phyloP scores from a whole-genome alignment of 352 stramenopile genomes.

The Globisporangium emineosum region DNA sequence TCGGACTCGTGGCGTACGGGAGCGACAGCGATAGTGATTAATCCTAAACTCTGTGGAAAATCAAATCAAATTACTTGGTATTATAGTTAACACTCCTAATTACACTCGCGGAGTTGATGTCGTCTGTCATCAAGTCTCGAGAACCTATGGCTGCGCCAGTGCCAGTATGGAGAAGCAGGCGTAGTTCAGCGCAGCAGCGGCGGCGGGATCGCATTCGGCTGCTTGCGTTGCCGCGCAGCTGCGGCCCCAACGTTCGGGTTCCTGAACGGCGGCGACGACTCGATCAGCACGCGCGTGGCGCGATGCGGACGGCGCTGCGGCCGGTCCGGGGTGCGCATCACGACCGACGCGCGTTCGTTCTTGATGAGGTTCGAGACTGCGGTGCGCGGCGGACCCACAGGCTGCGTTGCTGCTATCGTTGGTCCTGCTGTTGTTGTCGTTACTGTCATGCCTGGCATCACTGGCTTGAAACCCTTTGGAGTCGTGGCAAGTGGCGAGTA shows the following conservation, averaged over 20 bases:
- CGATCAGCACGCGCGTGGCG: conserved; percentile 54
- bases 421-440: background rate
- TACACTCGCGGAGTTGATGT: background rate
- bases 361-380: conserved; percentile 13
- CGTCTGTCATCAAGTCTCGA: no score
- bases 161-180: no score
- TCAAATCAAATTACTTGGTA: background rate
- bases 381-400: conserved; percentile 5
- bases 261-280: conserved; percentile 72
- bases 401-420: background rate
- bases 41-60: background rate
- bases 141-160: no score
- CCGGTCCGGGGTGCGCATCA: conserved; percentile 80
- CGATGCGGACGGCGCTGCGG: conserved; percentile 48
- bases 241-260: conserved; percentile 27
- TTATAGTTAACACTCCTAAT: background rate
- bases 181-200: conserved; percentile 23
- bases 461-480: conserved; percentile 4
- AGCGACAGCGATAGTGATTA: conserved; percentile 61
- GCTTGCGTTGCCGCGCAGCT: conserved; percentile 21
- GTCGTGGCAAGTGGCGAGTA: background rate
- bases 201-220: conserved; percentile 14
- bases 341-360: conserved; percentile 25
- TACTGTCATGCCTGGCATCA: background rate
- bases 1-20: conserved; percentile 62